phyloP scores from a whole-genome alignment of 371 early-diverging fungal genomes.

The Basidiobolus heterosporus region DNA sequence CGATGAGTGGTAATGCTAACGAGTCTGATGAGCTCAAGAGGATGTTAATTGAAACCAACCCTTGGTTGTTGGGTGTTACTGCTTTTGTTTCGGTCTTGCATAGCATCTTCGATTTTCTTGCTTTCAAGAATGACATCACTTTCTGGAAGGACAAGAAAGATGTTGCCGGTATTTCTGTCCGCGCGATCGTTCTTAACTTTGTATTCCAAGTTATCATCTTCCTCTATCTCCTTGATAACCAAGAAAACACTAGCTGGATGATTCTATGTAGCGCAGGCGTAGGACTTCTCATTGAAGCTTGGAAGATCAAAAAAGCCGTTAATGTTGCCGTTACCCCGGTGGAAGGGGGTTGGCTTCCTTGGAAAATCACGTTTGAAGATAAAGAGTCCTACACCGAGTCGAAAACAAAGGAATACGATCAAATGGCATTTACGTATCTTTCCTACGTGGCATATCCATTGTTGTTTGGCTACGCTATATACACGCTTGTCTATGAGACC shows the following conservation, averaged over 20 bases:
- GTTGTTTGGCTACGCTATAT: conserved; percentile 64
- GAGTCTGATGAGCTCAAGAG: conserved; percentile 32
- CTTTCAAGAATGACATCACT: conserved; percentile 86
- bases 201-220: conserved; percentile 74
- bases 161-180: conserved; percentile 70
- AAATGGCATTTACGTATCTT: conserved; percentile 76
- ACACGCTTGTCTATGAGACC: conserved; percentile 64
- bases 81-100: conserved; percentile 65
- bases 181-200: conserved; percentile 66
- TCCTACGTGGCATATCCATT: conserved; percentile 64
- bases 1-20: conserved; percentile 4
- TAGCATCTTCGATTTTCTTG: conserved; percentile 79
- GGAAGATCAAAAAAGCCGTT: conserved; percentile 83
- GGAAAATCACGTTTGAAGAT: conserved; percentile 12
- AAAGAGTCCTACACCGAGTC: conserved; percentile 25
- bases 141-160: conserved; percentile 77
- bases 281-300: conserved; percentile 69
- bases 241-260: conserved; percentile 70
- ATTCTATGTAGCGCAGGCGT: conserved; percentile 63
- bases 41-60: conserved; percentile 83
- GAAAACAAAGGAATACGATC: conserved; percentile 78
- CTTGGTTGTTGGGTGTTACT: conserved; percentile 59
- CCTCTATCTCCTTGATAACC: conserved; percentile 77
- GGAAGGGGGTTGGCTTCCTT: conserved; percentile 12
- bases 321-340: conserved; percentile 29